These are phyloP conservation scores for Climacium dendroides DNA, from an alignment of 225 moss, liverwort and hornwort genomes.

Conservation along the genomic window DNA sequence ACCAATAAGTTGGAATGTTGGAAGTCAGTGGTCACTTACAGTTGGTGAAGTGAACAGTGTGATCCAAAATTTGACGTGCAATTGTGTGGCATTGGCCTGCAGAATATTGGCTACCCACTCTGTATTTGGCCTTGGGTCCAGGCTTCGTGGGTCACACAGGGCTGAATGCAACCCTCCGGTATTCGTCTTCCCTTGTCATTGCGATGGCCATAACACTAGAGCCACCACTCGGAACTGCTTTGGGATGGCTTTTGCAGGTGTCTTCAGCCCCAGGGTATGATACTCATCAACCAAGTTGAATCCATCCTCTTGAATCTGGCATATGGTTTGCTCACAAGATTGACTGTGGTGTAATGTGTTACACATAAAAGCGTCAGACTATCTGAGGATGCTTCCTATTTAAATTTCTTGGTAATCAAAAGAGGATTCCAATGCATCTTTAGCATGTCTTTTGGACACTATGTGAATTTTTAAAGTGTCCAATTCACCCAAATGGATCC, in stretches of 20 bases:
- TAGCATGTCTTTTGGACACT: not conserved
- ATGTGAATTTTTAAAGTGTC: not conserved
- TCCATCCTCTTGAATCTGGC: not conserved
- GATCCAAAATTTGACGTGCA: not conserved
- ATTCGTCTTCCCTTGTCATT: slow-evolving; percentile 46
- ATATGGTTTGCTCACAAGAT: not conserved
- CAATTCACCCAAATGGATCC: not conserved
- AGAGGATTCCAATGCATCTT: not conserved
- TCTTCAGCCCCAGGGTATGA: slow-evolving; percentile 26
- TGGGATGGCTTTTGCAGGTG: slow-evolving; percentile 36
- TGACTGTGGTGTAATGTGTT: not conserved
- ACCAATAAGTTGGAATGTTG: not conserved
- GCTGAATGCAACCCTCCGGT: slow-evolving; percentile 43
- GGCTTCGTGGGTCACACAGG: slow-evolving; percentile 65
- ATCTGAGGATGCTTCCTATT: not conserved
- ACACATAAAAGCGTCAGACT: not conserved
- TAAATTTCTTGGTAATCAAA: not conserved
- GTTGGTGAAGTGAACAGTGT: not conserved
- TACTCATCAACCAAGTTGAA: not conserved
- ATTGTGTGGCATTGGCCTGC: slow-evolving; percentile 10
- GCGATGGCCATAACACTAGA: slow-evolving; percentile 52
- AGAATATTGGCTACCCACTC: slow-evolving; percentile 41
- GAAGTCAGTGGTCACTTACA: not conserved
- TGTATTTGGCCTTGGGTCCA: slow-evolving; percentile 58
- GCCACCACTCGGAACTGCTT: slow-evolving; percentile 48